Evolutionary conservation across 2,329 filamentous ascomycete species (phyloP), one percentile per base, ranked within the genome.

Genomic region (Chaetothyriales sp.): DNA sequence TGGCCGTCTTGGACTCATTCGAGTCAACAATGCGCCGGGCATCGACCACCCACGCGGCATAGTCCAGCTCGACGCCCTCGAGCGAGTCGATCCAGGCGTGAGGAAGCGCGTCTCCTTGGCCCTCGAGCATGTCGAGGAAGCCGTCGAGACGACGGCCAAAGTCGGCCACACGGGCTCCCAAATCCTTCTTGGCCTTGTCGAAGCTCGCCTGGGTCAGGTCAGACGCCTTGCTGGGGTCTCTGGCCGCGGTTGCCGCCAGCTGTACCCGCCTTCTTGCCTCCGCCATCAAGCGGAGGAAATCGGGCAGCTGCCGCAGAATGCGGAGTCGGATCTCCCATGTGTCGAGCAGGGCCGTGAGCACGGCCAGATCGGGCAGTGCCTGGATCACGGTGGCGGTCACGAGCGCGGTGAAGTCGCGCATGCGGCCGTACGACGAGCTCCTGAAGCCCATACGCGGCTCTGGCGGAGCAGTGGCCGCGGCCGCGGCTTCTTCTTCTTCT

Each of bases 351-450:
- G 77, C 76, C 51, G 80, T 81, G 19, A 98, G 69, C 51, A 77
- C 82, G 8, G 87, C 84, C 44, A 95, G 70, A 54, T 85, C 83
- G 1, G 92, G 92, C 18, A 98, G 74, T 2, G 88, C 81, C 63
- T 92, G 86, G n/a, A 98, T 70, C 18, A 95, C 85, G 33, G 90
- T 94, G 25, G 89, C 86, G 1, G 92, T 95, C 52, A 97, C 78
- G 46, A 97, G 77, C 20, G 90, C 87, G 7, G 88, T 89, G 62
- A 95, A 81, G 66, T 97, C 92, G 61, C 92, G 89, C 73, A 97
- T 80, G 55, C 78, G 82, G 56, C 77, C 78, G 66, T 86, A 86
- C 68, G 63, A 50, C 66, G 63, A 60, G 70, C 60, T 63, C 72
- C 63, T 64, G 67, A 61, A 66, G 50, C n/a, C 22, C 18, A 58